Evolutionary conservation across 306 rosid genomes (phyloP).

Genomic region (Lotus japonicus): DNA sequence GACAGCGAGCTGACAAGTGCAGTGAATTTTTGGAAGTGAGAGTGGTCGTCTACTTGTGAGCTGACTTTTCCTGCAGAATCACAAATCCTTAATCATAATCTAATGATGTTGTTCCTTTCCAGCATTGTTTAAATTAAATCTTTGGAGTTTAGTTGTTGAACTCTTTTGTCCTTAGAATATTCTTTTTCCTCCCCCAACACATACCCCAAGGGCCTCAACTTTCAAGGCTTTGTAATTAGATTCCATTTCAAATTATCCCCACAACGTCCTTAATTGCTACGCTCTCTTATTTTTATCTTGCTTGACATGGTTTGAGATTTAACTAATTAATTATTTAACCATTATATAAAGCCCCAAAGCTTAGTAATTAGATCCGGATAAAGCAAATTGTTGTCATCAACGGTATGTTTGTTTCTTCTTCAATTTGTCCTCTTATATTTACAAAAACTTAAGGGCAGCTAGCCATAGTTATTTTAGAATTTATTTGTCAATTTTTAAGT

Average conservation of each 20-base stretch:
- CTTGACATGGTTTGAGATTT: not conserved
- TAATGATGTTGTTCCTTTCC: constrained; percentile 63
- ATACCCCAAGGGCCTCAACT: constrained; percentile 52
- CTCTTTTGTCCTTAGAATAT: constrained; percentile 60
- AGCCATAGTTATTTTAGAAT: not conserved
- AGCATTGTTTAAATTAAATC: constrained; percentile 43
- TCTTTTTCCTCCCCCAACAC: constrained; percentile 48
- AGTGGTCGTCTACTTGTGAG: constrained; percentile 67
- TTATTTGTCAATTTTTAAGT: not conserved
- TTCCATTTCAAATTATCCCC: constrained; percentile 42
- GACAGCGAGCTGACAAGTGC: constrained; percentile 71
- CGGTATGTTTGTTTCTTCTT: constrained; percentile 23
- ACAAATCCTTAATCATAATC: constrained; percentile 70
- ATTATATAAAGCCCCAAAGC: too few relatives aligned
- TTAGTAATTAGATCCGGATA: constrained; percentile 15
- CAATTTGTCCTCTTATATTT: not conserved
- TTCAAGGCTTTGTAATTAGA: constrained; percentile 58
- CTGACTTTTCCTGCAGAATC: constrained; percentile 59
- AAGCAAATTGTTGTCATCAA: constrained; percentile 63
- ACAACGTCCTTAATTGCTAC: not conserved
- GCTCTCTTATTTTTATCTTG: constrained; percentile 23
- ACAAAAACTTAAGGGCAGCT: not conserved
- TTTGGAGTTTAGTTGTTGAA: constrained; percentile 81
- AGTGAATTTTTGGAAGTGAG: constrained; percentile 78
- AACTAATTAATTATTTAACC: not conserved